phyloP scores from a whole-genome alignment of 1,139 yeast genomes.

The Debaryomyces psychrophilus region DNA sequence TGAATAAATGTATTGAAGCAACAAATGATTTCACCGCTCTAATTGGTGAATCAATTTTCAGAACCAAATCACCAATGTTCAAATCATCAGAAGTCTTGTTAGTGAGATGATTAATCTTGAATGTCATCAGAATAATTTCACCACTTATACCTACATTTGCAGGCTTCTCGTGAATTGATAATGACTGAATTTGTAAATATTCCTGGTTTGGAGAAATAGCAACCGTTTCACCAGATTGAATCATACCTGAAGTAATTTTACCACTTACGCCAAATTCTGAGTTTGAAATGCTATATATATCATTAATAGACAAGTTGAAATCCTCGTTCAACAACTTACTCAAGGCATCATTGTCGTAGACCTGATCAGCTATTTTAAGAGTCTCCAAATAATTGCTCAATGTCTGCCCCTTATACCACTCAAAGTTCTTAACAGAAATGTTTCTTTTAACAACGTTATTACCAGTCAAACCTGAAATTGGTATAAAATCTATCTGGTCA shows the following conservation, averaged over 20 bases:
- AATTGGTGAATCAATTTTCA: slow-evolving; percentile 52
- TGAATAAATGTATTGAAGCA: slow-evolving; percentile 66
- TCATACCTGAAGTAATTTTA: slow-evolving; percentile 70
- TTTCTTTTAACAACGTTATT: slow-evolving; percentile 67
- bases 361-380: slow-evolving; percentile 24
- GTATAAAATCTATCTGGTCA: slow-evolving; percentile 65
- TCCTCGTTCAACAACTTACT: slow-evolving; percentile 37
- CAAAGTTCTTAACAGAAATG: slow-evolving; percentile 29
- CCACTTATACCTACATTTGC: slow-evolving; percentile 63
- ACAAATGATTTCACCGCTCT: slow-evolving; percentile 54
- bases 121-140: slow-evolving; percentile 63
- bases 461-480: slow-evolving; percentile 86
- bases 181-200: slow-evolving; percentile 34
- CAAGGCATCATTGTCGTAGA: slow-evolving; percentile 20
- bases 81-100: slow-evolving; percentile 55
- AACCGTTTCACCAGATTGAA: slow-evolving; percentile 78
- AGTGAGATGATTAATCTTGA: slow-evolving; percentile 48
- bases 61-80: slow-evolving; percentile 70
- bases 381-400: slow-evolving; percentile 59
- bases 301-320: slow-evolving; percentile 56
- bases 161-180: slow-evolving; percentile 29
- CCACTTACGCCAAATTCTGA: slow-evolving; percentile 63
- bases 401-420: slow-evolving; percentile 72
- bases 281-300: slow-evolving; percentile 39
- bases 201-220: slow-evolving; percentile 57